Conservation (phyloP, 192 early-diverging fungal species). For the Mycoemilia scoparia region DNA sequence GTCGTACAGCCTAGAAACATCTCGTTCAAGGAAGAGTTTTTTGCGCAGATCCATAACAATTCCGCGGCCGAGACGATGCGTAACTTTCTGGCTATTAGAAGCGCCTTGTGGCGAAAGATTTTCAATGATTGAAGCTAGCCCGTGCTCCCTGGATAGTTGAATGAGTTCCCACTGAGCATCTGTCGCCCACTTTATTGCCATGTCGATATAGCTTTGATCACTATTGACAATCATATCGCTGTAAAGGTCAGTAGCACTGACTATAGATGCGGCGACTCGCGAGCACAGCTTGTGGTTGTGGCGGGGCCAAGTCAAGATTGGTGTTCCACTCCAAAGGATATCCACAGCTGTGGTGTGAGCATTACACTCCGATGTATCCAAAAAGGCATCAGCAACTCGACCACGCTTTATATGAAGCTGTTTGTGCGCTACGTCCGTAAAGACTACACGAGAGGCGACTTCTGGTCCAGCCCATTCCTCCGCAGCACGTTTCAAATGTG, state of each 20-base stretch:
- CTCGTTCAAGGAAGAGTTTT: conserved; percentile 57
- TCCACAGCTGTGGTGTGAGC: conserved; percentile 91
- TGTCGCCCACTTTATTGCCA: conserved; percentile 41
- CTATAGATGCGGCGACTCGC: conserved; percentile 75
- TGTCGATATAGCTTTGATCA: conserved; percentile 45
- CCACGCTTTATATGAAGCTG: conserved; percentile 84
- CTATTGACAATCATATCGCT: conserved; percentile 43
- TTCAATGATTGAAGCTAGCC: conserved; percentile 6
- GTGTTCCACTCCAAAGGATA: conserved; percentile 87
- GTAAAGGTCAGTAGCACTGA: conserved; percentile 57
- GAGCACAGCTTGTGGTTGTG: conserved; percentile 82
- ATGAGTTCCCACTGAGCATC: conserved; percentile 27
- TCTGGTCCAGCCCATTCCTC: conserved; percentile 51
- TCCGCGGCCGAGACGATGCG: conserved; percentile 17
- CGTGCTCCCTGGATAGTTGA: conserved; percentile 16
- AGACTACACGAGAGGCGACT: conserved; percentile 63
- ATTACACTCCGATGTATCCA: conserved; percentile 94
- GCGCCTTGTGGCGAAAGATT: conserved; percentile 6
- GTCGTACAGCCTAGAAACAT: conserved; percentile 70
- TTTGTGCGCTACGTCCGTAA: conserved; percentile 71
- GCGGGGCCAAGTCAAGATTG: conserved; percentile 74
- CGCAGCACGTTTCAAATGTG: conserved; percentile 51
- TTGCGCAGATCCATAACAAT: conserved; percentile 43
- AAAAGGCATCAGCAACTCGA: conserved; percentile 74
- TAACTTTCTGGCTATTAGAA: conserved; percentile 4